Evolutionary conservation across 192 early-diverging fungal species (phyloP).

Genomic region (Linnemannia elongata): DNA sequence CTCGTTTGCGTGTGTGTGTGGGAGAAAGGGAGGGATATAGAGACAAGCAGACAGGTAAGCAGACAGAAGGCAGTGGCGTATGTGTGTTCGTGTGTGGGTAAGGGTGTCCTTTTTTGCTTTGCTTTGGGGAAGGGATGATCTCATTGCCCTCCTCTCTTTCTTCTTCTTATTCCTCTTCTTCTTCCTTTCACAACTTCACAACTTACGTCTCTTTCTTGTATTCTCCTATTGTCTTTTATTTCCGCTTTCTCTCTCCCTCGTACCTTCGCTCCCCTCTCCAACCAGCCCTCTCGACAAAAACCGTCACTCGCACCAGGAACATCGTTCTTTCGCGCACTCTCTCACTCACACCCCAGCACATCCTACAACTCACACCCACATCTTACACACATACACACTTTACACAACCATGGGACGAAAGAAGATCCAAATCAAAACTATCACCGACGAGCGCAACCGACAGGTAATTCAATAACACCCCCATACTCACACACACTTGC

Average conservation of each 20-base stretch:
- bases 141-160: background rate
- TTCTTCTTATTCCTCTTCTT: background rate
- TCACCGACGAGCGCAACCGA: slow-evolving; percentile 91
- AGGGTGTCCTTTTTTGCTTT: background rate
- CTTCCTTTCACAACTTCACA: background rate
- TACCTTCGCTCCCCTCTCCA: background rate
- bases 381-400: background rate
- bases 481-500: background rate
- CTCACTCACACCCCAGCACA: background rate
- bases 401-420: slow-evolving; percentile 85
- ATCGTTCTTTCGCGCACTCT: background rate
- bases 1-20: background rate
- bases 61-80: background rate
- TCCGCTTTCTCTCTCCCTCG: background rate
- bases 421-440: slow-evolving; percentile 93
- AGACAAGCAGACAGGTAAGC: background rate
- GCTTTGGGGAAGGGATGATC: background rate
- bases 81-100: background rate
- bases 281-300: slow-evolving; percentile 2
- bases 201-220: background rate
- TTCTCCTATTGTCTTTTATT: background rate
- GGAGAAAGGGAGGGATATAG: background rate
- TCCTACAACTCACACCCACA: background rate
- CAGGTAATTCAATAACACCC: slow-evolving; percentile 71
- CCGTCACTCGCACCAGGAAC: background rate